A percentile compares a stretch with the other conserved stretches of the same genome.
Evolutionary conservation across 2,329 filamentous ascomycete species (phyloP).

Genomic region (Thielaviopsis ethacetica): DNA sequence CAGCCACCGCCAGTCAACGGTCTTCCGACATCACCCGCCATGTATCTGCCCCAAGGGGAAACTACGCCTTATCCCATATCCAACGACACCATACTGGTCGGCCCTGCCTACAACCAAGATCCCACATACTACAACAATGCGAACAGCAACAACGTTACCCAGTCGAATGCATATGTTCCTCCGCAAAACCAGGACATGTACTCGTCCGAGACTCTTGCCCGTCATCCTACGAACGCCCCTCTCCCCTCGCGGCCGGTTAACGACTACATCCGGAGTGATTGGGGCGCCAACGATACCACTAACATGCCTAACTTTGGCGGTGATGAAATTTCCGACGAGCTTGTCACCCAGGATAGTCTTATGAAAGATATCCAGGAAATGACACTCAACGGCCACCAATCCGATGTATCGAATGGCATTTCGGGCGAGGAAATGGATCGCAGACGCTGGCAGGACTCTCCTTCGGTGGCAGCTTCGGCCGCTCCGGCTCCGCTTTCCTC

Average conservation of each 20-base stretch:
- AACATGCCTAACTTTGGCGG: slow-evolving; percentile 13
- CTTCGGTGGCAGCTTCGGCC: slow-evolving; percentile 24
- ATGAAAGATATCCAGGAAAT: slow-evolving; percentile 39
- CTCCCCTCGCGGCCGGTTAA: slow-evolving; percentile 37
- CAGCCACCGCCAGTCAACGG: slow-evolving; percentile 2
- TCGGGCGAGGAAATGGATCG: slow-evolving; percentile 30
- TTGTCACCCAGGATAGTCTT: slow-evolving; percentile 32
- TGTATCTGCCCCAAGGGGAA: background rate
- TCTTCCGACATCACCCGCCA: background rate
- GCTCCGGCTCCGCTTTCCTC: background rate
- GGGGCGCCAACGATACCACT: slow-evolving; percentile 22
- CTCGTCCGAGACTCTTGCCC: slow-evolving; percentile 24
- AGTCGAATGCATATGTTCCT: slow-evolving; percentile 35
- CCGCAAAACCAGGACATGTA: slow-evolving; percentile 24
- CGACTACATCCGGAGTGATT: slow-evolving; percentile 25
- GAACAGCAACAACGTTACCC: slow-evolving; percentile 26
- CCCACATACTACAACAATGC: slow-evolving; percentile 11
- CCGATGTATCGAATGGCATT: slow-evolving; percentile 29
- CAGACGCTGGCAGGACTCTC: slow-evolving; percentile 34
- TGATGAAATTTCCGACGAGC: slow-evolving; percentile 22
- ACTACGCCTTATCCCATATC: background rate
- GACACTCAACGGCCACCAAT: slow-evolving; percentile 17
- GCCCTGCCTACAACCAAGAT: slow-evolving; percentile 28
- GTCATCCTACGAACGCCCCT: slow-evolving; percentile 42
- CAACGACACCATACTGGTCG: slow-evolving; percentile 25